These are phyloP conservation scores for Zasmidium citrigriseum DNA, from an alignment of 2,329 filamentous ascomycete species.

Conservation along the genomic window DNA sequence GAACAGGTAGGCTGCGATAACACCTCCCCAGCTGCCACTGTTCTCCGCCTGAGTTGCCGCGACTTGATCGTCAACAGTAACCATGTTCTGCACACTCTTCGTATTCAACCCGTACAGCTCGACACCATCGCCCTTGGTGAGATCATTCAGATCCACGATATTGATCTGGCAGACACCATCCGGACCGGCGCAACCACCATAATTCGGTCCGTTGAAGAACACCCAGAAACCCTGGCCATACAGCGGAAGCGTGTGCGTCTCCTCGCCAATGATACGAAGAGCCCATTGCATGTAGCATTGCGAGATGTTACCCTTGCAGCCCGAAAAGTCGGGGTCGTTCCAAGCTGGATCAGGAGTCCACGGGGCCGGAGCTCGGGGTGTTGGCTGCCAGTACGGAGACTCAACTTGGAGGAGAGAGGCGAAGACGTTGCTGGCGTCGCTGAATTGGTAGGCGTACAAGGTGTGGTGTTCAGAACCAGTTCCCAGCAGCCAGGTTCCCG, in stretches of 20 bases:
- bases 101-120: conserved; percentile 27
- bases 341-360: conserved; percentile 41
- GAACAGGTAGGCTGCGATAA: conserved; percentile 24
- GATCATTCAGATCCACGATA: conserved; percentile 21
- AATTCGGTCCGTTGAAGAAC: conserved; percentile 39
- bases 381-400: conserved; percentile 48
- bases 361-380: conserved; percentile 40
- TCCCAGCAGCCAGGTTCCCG: conserved; percentile 54
- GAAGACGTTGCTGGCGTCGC: conserved; percentile 51
- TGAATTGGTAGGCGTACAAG: conserved; percentile 54
- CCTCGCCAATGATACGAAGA: conserved; percentile 25
- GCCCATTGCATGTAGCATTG: conserved; percentile 40
- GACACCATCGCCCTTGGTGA: conserved; percentile 13
- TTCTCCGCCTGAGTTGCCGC: conserved; percentile 19
- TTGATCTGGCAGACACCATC: conserved; percentile 43
- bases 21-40: conserved; percentile 28
- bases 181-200: conserved; percentile 25
- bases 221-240: conserved; percentile 43
- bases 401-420: conserved; percentile 54
- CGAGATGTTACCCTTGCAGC: conserved; percentile 23
- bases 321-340: conserved; percentile 33
- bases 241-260: conserved; percentile 38
- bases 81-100: conserved; percentile 26
- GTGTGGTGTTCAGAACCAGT: conserved; percentile 55
- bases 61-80: conserved; percentile 19